Evolutionary conservation across 2,329 filamentous ascomycete species (phyloP), one percentile per base, ranked within the genome.

Genomic region (Colletotrichum tropicicola): DNA sequence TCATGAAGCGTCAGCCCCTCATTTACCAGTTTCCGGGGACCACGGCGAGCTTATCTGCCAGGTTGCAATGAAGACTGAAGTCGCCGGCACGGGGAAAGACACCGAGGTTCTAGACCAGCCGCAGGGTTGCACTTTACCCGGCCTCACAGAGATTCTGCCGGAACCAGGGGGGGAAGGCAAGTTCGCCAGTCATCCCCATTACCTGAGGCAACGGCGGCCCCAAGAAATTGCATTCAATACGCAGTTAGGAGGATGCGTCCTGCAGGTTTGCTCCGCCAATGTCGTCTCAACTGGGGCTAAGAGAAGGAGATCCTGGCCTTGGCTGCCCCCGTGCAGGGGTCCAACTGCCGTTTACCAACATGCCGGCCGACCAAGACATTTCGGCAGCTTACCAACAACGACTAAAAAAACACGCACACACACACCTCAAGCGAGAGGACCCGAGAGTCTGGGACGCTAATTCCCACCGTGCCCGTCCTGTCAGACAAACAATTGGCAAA

Each of bases 231-330:
- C 19, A 10, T 56, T 35, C 25, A 7, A 28, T 35, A 28, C 53
- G 37, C 30, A 1, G 43, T 8, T 45, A 35, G 41, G 43, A n/a
- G n/a, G 41, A 30, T 47, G 41, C 53, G 30, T 56, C 17, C 32
- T 47, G 53, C 53, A 56, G 41, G 53, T 56, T 47, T 47, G 53
- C 41, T 35, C 27, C 28, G 21, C 43, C 43, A 19, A 8, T 45
- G 19, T 27, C 41, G 23, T 19, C 43, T 19, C 28, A 35, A 47
- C 23, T 25, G 21, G 39, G 53, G 53, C 7, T n/a, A 19, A 15
- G 17, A 21, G 19, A 13, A 44, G 27, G 39, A 37, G 41, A 27
- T 37, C 41, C 53, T 45, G 19, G 53, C 13, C 28, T n/a, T 55
- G 5, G 19, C n/a, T 28, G 32, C n/a, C 32, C 21, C 49, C 19